phyloP scores from a whole-genome alignment of 208 protist genomes.

The Acanthamoeba royreba region DNA sequence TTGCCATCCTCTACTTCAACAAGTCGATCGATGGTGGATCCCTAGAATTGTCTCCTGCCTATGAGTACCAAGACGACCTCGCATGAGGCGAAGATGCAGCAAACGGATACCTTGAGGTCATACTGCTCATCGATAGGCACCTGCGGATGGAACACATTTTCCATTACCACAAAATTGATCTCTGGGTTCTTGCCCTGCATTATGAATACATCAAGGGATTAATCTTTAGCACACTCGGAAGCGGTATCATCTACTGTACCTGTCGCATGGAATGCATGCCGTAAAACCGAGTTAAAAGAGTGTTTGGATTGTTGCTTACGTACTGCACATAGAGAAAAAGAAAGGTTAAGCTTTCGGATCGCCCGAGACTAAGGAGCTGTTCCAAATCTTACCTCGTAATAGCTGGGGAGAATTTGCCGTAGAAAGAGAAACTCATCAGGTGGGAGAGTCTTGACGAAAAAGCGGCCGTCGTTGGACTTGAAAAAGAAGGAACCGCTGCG shows the following conservation, averaged over 20 bases:
- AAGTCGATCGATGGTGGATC: slow-evolving; percentile 36
- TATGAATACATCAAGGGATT: neutral
- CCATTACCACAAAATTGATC: slow-evolving; percentile 59
- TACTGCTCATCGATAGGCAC: slow-evolving; percentile 42
- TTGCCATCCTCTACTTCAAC: slow-evolving; percentile 40
- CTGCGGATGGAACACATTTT: slow-evolving; percentile 47
- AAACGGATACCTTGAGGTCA: slow-evolving; percentile 42
- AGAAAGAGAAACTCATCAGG: slow-evolving; percentile 50
- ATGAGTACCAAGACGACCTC: too few relatives aligned
- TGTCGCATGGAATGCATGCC: slow-evolving; percentile 43
- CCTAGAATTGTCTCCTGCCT: neutral
- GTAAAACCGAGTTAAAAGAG: slow-evolving; percentile 48
- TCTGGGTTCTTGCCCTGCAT: slow-evolving; percentile 22
- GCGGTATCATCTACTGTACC: neutral
- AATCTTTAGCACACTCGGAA: neutral
- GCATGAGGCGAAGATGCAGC: neutral
- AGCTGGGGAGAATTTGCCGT: neutral
- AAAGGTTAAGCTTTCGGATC: too few relatives aligned
- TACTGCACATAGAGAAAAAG: slow-evolving; percentile 36
- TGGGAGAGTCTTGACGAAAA: slow-evolving; percentile 46
- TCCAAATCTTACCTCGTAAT: neutral
- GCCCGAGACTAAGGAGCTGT: too few relatives aligned
- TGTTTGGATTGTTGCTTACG: slow-evolving; percentile 46
- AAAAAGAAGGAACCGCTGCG: slow-evolving; percentile 50
- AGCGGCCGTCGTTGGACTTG: slow-evolving; percentile 46